Conservation (phyloP, 2,329 filamentous ascomycete species). For the Fusarium verticillioides region DNA sequence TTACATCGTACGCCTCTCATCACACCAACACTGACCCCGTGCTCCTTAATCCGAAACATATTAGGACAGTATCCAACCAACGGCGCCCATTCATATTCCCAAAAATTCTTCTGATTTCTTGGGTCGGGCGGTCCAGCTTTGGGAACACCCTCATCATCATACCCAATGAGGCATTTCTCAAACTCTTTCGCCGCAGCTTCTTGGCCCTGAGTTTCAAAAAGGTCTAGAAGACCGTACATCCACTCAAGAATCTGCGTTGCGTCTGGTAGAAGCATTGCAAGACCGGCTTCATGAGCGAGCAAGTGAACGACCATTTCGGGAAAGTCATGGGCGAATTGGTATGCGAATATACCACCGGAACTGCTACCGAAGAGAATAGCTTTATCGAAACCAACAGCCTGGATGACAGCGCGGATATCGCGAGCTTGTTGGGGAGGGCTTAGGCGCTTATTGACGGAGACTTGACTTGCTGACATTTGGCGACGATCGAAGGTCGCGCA, state of each 20-base stretch:
- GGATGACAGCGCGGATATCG: background rate
- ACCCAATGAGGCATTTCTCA: background rate
- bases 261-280: background rate
- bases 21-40: background rate
- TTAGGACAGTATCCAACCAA: conserved; percentile 2
- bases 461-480: conserved; percentile 18
- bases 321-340: conserved; percentile 13
- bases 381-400: background rate
- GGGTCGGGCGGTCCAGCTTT: background rate
- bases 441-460: background rate
- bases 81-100: background rate
- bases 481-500: conserved; percentile 8
- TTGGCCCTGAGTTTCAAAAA: background rate
- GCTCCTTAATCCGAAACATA: background rate
- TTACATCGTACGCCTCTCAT: conserved; percentile 2
- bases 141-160: background rate
- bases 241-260: background rate
- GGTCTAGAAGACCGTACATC: background rate
- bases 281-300: background rate
- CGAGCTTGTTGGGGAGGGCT: conserved; percentile 6
- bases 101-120: background rate
- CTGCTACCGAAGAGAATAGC: background rate
- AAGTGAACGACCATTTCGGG: conserved; percentile 4
- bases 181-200: background rate
- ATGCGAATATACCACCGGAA: background rate